Conservation (phyloP, 2,329 filamentous ascomycete species). For the Alternaria sp. region DNA sequence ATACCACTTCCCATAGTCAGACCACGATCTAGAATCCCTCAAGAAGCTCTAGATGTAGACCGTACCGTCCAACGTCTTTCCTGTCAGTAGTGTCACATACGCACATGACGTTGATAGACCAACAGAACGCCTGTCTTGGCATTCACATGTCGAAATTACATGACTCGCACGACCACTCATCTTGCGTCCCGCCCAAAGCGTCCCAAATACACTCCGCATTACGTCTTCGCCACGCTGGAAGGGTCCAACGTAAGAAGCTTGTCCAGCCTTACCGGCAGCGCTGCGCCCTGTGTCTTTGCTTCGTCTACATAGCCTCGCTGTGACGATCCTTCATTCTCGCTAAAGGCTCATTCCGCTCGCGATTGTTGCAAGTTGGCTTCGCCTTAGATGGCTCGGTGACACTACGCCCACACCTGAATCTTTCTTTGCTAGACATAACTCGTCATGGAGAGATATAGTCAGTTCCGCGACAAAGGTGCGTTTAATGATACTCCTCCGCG, state of each 20-base stretch:
- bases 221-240: conserved; percentile 13
- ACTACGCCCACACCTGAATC: conserved; percentile 15
- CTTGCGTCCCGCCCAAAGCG: conserved; percentile 24
- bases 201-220: conserved; percentile 18
- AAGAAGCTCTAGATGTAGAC: background rate
- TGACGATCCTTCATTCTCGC: background rate
- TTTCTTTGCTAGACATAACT: conserved; percentile 1
- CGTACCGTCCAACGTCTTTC: background rate
- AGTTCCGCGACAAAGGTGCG: conserved; percentile 87
- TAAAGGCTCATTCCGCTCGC: conserved; percentile 8
- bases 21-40: conserved; percentile 1
- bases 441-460: conserved; percentile 91
- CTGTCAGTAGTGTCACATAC: conserved; percentile 9
- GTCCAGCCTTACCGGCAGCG: background rate
- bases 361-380: conserved; percentile 1
- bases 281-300: conserved; percentile 5
- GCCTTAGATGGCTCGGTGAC: conserved; percentile 32
- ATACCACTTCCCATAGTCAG: conserved; percentile 15
- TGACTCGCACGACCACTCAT: conserved; percentile 28
- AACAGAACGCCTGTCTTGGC: conserved; percentile 27
- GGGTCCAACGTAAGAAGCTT: conserved; percentile 4
- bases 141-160: conserved; percentile 34
- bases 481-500: background rate
- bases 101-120: conserved; percentile 9
- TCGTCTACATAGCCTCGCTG: background rate